Base-by-base conservation (phyloP, 2,329 filamentous ascomycete genomes). In the Ascochyta rabiei region DNA sequence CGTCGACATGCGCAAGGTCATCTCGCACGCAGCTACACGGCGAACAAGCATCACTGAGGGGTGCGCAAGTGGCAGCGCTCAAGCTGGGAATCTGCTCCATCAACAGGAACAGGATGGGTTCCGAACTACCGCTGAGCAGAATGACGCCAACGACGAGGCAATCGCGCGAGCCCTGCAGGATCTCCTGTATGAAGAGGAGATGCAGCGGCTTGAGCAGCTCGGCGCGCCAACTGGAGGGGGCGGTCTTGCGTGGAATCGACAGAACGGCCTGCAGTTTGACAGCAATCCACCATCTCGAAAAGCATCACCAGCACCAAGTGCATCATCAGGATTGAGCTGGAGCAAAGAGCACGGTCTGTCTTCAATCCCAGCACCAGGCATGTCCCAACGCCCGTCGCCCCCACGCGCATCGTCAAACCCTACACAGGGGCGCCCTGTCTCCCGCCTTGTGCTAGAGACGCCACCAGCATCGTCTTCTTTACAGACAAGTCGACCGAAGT, bases 81-180 rank as follows among this genome's bases (percentile, higher is more conserved):
- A 86, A 57, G 86, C 87, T 40, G 78, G 81, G n/a, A 84, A 88
- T 67, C 85, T 93, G 18, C 82, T 82, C 3, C 82, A 86, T 15
- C 84, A 90, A 54, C 89, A 88, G 33, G 86, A 85, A 6, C 81
- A 80, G 52, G 64, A 89, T 61, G 90, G 91, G 0, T 93, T 96
- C 77, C 84, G 83, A 56, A 97, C 92, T 0, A 85, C 90, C 67
- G 91, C 91, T 0, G 91, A 96, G 62, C 90, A 96, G 71, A 91
- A 96, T 50, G 88, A 92, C 63, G 93, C 91, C 3, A 96, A 96
- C 65, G 91, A 96, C 51, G 82, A 85, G 21, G 93, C 93, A 5
- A 96, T 96, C 57, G 86, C 91, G 48, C 86, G 93, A 67, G 92
- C 92, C 0, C 80, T 96, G 28, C 92, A 90, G 79, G 93, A 97